A percentile compares a stretch with the other conserved stretches of the same genome.
Conservation (phyloP, 179 eudicot genomes). For the Drosera spatulata region DNA sequence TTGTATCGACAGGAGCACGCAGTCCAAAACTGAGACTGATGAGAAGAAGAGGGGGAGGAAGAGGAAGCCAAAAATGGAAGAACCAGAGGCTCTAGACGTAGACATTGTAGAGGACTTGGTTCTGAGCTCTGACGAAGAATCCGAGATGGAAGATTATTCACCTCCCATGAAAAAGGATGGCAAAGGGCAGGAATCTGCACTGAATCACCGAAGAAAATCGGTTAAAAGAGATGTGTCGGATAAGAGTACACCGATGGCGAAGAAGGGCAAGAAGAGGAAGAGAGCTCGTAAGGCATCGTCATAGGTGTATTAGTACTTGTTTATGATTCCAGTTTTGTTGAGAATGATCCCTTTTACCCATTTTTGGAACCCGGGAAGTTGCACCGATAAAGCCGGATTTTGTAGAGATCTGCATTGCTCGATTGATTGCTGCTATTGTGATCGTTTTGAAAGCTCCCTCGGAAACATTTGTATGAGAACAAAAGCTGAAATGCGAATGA, state of each 20-base stretch:
- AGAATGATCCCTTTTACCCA: too few species aligned
- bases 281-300: constrained; percentile 7
- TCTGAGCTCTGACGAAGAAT: constrained; percentile 83
- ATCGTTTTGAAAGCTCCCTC: too few species aligned
- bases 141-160: constrained; percentile 14
- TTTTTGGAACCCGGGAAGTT: too few species aligned
- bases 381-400: too few species aligned
- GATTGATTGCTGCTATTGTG: too few species aligned
- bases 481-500: too few species aligned
- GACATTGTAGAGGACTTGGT: constrained; percentile 87
- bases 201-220: constrained; percentile 9
- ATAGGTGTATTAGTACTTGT: too few species aligned
- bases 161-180: constrained; percentile 6
- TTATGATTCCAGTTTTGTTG: too few species aligned
- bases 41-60: constrained; percentile 16
- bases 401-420: too few species aligned
- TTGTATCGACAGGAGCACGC: constrained; percentile 26
- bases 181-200: constrained; percentile 2
- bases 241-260: constrained; percentile 22
- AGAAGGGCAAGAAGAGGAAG: constrained; percentile 58
- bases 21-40: constrained; percentile 20
- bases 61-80: constrained; percentile 15
- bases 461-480: too few species aligned
- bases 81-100: constrained; percentile 37
- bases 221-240: constrained; percentile 18